Base-by-base conservation (phyloP, 1,284 basidiomycete genomes). In the Microbotryomycetes sp. region DNA sequence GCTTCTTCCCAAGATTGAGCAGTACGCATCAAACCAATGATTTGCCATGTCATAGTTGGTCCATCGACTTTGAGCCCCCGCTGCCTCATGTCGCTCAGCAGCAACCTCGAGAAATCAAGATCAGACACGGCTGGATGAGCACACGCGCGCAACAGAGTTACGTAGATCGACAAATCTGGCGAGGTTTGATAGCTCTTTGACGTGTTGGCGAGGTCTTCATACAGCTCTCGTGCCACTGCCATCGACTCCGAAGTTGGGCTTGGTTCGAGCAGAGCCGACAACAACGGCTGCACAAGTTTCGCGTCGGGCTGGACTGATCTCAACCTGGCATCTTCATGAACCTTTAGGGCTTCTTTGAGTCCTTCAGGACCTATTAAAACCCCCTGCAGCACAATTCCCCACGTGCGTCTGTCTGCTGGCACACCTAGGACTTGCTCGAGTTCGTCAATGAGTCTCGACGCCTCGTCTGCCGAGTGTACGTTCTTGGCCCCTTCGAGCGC, bases 201-300 rank as follows among this genome's bases (percentile, higher is more conserved):
- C 6, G 62, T 32, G 3, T 51, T 54, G 12, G 56, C 48, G n/a
- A 68, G 56, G 46, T 68, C 67, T 45, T 68, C 67, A 64, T 68
- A 68, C 31, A 68, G 62, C 9, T 25, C 19, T 29, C 60, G 61
- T 45, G 60, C 61, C 15, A 42, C 31, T 3, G 32, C 36, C 32
- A 66, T 51, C 3, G 49, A 14, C 12, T 55, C 64, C 1, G 49
- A 50, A 4, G 60, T 45, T 1, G 56, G 56, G 1, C 26, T 26
- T 1, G 62, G 59, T 29, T 52, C n/a, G 22, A 68, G 23, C 25
- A 66, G 58, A 14, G 53, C 49, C 29, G 51, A 23, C 46, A 68
- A 55, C 28, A 68, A 58, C 1, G 67, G 67, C 55, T 68, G 67
- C 14, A 68, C 48, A 60, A 68, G 63, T 3, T 30, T 29, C 54